Conservation (phyloP, 1,284 basidiomycete genomes). For the Thelephora terrestris region DNA sequence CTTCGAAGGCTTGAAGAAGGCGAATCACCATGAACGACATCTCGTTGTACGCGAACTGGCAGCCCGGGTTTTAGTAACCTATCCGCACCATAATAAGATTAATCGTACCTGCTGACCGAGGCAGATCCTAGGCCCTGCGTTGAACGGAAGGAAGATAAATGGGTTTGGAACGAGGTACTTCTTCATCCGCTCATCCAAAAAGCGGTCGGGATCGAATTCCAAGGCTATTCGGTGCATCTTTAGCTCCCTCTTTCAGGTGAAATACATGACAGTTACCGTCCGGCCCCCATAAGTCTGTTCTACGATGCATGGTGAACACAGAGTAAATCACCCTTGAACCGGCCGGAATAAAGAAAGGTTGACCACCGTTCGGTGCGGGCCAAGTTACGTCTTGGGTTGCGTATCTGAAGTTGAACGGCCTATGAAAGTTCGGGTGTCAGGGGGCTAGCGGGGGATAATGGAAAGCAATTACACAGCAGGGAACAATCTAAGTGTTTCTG, state of each 20-base stretch:
- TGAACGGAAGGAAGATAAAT: slow-evolving; percentile 40
- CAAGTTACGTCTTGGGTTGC: slow-evolving; percentile 32
- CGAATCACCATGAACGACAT: slow-evolving; percentile 57
- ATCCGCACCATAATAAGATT: background rate
- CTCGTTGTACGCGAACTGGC: slow-evolving; percentile 59
- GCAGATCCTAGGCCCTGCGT: slow-evolving; percentile 39
- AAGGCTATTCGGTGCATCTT: slow-evolving; percentile 17
- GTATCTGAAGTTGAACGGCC: slow-evolving; percentile 40
- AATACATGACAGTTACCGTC: slow-evolving; percentile 30
- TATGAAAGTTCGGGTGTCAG: slow-evolving; percentile 12
- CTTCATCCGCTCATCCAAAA: slow-evolving; percentile 27
- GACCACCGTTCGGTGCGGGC: slow-evolving; percentile 31
- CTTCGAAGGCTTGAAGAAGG: slow-evolving; percentile 48
- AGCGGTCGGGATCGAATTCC: slow-evolving; percentile 37
- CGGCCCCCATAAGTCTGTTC: slow-evolving; percentile 56
- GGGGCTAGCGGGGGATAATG: background rate
- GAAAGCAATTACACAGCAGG: slow-evolving; percentile 40
- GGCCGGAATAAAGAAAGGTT: slow-evolving; percentile 44
- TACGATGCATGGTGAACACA: slow-evolving; percentile 51
- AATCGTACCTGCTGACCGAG: slow-evolving; percentile 32
- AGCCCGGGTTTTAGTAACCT: too few species aligned
- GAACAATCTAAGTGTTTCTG: slow-evolving; percentile 50
- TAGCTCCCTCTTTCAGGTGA: background rate
- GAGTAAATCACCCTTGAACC: slow-evolving; percentile 38
- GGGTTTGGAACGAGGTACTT: slow-evolving; percentile 30